Percentiles rank a stretch among this genome's conserved stretches.
These are phyloP conservation scores for Chrysanthemum seticuspe DNA, from an alignment of 129 eudicot genomes.

Conservation along the genomic window DNA sequence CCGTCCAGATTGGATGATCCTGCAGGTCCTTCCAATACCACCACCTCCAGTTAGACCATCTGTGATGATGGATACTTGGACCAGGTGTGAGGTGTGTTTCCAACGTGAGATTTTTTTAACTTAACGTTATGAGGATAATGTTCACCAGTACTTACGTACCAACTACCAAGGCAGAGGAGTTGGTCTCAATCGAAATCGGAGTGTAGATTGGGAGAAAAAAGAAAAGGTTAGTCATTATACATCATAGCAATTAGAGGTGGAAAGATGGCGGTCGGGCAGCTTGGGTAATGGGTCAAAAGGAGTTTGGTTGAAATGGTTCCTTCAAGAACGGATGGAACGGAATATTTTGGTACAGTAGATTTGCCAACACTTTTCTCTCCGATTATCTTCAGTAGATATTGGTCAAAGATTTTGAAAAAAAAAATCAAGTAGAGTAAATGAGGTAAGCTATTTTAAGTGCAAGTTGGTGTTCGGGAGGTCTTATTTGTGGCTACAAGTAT, in stretches of 20 bases:
- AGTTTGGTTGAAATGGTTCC: neutral
- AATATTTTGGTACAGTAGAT: too few relatives aligned
- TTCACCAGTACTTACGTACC: too few relatives aligned
- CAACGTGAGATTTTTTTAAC: too few relatives aligned
- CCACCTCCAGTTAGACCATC: too few relatives aligned
- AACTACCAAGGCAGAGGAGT: constrained; percentile 99
- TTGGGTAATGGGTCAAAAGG: neutral
- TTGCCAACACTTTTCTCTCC: too few relatives aligned
- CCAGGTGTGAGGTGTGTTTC: too few relatives aligned
- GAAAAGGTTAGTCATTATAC: constrained; percentile 66
- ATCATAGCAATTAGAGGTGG: neutral
- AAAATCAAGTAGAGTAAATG: constrained; percentile 34
- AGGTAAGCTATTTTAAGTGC: constrained; percentile 26
- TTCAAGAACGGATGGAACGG: too few relatives aligned
- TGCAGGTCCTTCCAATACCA: too few relatives aligned
- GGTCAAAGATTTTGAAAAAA: constrained; percentile 34
- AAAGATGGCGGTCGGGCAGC: neutral
- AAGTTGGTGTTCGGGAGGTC: constrained; percentile 22
- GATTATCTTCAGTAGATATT: constrained; percentile 25
- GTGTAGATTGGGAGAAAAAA: constrained; percentile 99
- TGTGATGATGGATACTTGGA: too few relatives aligned
- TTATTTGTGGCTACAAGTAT: constrained; percentile 21
- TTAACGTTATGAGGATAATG: too few relatives aligned
- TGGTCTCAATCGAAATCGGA: constrained; percentile 96
- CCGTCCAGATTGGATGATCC: too few relatives aligned